Evolutionary conservation across 169 alveolate genomes (phyloP).

Genomic region (Prorocentrum cordatum): DNA sequence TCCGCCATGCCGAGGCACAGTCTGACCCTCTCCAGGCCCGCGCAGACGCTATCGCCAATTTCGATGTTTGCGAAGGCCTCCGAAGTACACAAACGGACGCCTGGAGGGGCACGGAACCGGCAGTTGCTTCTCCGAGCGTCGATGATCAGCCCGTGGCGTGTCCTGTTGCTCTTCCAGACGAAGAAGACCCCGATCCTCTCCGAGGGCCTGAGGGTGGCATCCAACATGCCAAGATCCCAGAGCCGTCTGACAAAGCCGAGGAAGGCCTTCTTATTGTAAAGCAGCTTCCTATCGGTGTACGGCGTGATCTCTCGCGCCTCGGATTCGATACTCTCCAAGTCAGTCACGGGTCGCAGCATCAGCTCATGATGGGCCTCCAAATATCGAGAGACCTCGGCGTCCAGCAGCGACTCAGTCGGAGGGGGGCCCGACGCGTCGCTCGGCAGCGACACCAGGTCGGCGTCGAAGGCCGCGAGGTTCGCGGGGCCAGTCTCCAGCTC

Average conservation of each 20-base stretch:
- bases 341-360: no score
- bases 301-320: no score
- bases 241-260: neutral
- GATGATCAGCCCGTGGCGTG: neutral
- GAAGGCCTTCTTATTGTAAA: no score
- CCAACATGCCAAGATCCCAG: neutral
- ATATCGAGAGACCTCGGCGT: no score
- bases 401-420: no score
- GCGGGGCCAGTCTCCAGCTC: no score
- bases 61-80: neutral
- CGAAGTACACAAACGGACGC: neutral
- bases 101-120: neutral
- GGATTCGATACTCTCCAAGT: no score
- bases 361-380: no score
- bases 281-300: no score
- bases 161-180: neutral
- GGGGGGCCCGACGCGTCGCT: no score
- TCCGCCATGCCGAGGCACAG: neutral
- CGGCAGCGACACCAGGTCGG: no score
- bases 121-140: neutral
- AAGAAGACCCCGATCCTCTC: neutral
- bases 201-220: neutral
- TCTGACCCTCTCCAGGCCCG: neutral
- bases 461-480: no score
- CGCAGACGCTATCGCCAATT: neutral